Percentiles rank a stretch among this genome's conserved stretches.
These are phyloP conservation scores for Talaromyces sp. DNA, from an alignment of 2,329 filamentous ascomycete species.

Conservation along the genomic window DNA sequence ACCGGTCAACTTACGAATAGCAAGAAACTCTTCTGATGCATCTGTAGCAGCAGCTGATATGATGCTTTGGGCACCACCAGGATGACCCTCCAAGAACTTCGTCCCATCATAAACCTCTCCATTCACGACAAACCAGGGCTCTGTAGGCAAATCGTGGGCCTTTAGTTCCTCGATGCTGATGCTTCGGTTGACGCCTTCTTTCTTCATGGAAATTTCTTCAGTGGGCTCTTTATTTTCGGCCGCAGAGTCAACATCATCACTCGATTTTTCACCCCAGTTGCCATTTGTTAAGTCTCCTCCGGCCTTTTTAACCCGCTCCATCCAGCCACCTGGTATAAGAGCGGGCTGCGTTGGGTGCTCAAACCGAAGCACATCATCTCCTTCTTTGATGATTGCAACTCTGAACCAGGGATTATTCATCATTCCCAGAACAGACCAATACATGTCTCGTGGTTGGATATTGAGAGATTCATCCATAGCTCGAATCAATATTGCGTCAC, in stretches of 20 bases:
- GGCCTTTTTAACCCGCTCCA: slow-evolving; percentile 80
- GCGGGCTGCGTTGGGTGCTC: slow-evolving; percentile 86
- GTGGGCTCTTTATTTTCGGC: slow-evolving; percentile 43
- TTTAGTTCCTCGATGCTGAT: slow-evolving; percentile 70
- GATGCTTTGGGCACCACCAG: slow-evolving; percentile 82
- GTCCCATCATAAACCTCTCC: slow-evolving; percentile 88
- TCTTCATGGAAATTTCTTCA: slow-evolving; percentile 73
- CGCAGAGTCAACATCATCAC: slow-evolving; percentile 41
- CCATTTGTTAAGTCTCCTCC: slow-evolving; percentile 78
- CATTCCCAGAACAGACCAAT: slow-evolving; percentile 93
- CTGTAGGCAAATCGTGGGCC: slow-evolving; percentile 59
- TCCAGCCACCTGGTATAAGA: slow-evolving; percentile 78
- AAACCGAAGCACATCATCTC: slow-evolving; percentile 60
- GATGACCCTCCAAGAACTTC: slow-evolving; percentile 72
- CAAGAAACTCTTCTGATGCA: slow-evolving; percentile 81
- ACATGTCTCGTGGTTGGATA: slow-evolving; percentile 86
- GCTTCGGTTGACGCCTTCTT: slow-evolving; percentile 56
- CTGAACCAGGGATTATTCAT: slow-evolving; percentile 98
- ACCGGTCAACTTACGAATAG: slow-evolving; percentile 64
- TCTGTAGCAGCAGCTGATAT: slow-evolving; percentile 76
- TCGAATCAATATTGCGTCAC: slow-evolving; percentile 72
- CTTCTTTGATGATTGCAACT: slow-evolving; percentile 67
- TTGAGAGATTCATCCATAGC: slow-evolving; percentile 90
- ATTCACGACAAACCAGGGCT: slow-evolving; percentile 84
- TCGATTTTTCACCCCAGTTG: slow-evolving; percentile 72